Evolutionary conservation across 371 early-diverging fungal genomes (phyloP).

Genomic region (Funneliformis caledonium): DNA sequence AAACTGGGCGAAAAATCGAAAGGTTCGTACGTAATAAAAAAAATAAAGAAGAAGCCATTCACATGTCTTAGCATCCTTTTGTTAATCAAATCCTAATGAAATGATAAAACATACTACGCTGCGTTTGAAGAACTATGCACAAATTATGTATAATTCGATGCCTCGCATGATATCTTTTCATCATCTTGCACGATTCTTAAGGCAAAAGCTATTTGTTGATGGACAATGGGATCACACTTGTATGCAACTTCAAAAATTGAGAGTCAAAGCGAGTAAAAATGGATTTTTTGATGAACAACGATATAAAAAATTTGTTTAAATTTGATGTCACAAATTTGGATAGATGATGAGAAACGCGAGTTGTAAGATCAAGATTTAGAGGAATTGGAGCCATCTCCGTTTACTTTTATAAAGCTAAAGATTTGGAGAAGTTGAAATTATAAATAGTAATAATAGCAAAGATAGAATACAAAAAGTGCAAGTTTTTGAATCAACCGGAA

Average conservation of each 20-base stretch:
- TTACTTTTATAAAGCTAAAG: constrained; percentile 15
- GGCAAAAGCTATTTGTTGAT: background rate
- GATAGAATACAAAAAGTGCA: background rate
- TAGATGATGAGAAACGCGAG: background rate
- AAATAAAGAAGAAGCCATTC: background rate
- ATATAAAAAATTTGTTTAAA: background rate
- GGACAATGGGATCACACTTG: constrained; percentile 3
- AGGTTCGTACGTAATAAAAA: background rate
- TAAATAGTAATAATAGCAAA: background rate
- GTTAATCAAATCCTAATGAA: background rate
- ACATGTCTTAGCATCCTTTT: background rate
- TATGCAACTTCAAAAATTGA: background rate
- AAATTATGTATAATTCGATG: background rate
- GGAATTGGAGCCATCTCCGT: constrained; percentile 15
- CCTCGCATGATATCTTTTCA: background rate
- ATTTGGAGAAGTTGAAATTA: background rate
- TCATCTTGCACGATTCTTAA: background rate
- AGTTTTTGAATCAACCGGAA: background rate
- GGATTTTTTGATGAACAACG: background rate
- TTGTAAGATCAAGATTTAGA: background rate
- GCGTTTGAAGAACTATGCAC: constrained; percentile 12
- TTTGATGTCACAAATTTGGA: constrained; percentile 11
- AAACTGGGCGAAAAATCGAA: background rate
- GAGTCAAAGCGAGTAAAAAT: background rate
- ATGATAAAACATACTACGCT: background rate